phyloP scores from a whole-genome alignment of 2,329 filamentous ascomycete genomes.

The Aspergillus uvarum region DNA sequence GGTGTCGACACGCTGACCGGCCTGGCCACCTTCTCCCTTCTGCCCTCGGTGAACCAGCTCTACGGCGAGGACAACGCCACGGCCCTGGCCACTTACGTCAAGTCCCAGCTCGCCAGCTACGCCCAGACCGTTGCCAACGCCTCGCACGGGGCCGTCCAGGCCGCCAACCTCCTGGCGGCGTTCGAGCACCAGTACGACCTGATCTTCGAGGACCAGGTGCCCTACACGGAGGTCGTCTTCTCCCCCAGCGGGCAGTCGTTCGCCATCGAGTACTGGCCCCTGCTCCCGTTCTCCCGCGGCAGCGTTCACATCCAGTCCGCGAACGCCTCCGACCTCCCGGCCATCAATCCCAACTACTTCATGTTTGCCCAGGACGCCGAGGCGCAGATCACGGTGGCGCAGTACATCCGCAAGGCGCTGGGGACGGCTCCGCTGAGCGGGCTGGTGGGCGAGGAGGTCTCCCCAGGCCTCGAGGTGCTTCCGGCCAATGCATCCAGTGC shows the following conservation, averaged over 20 bases:
- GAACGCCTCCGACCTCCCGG: constrained; percentile 22
- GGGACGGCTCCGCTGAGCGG: constrained; percentile 19
- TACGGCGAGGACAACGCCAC: constrained; percentile 9
- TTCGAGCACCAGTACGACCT: constrained; percentile 31
- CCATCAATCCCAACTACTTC: constrained; percentile 35
- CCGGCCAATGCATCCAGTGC: constrained; percentile 6
- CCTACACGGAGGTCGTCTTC: constrained; percentile 30
- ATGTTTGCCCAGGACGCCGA: constrained; percentile 26
- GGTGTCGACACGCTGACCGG: constrained; percentile 3
- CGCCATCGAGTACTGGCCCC: constrained; percentile 26
- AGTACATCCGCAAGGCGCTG: constrained; percentile 24
- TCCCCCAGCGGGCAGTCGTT: constrained; percentile 17
- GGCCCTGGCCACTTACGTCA: constrained; percentile 1
- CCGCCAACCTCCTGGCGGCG: constrained; percentile 22
- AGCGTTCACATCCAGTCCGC: constrained; percentile 28
- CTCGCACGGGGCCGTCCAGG: constrained; percentile 23
- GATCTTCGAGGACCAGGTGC: constrained; percentile 27
- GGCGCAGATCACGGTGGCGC: constrained; percentile 8
- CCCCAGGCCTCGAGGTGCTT: constrained; percentile 21
- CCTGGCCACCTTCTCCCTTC: not conserved
- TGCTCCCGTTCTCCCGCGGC: constrained; percentile 34
- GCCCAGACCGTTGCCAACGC: constrained; percentile 26
- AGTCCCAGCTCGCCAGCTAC: constrained; percentile 14
- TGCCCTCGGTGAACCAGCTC: constrained; percentile 12
- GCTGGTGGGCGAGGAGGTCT: constrained; percentile 20